phyloP scores from a whole-genome alignment of 2,329 filamentous ascomycete genomes.

The Colletotrichum cereale region DNA sequence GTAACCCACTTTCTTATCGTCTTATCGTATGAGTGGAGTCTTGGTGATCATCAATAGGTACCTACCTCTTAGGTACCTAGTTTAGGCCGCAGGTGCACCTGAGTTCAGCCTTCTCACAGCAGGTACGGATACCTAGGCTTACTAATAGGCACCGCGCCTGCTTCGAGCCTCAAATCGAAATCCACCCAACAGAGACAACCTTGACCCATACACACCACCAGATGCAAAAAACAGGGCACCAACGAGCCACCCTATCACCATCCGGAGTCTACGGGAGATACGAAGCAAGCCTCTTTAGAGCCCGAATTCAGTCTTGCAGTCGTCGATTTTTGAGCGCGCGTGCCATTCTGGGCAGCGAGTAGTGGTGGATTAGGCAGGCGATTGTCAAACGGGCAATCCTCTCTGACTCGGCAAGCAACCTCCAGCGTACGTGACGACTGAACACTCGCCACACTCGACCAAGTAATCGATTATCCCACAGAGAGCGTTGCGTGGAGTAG shows the following conservation, averaged over 20 bases:
- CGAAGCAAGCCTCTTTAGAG: not conserved
- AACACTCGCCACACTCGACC: not conserved
- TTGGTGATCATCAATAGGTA: slow-evolving; percentile 17
- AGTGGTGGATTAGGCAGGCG: slow-evolving; percentile 35
- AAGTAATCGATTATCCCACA: not conserved
- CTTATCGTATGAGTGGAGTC: slow-evolving; percentile 25
- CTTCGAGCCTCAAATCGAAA: slow-evolving; percentile 45
- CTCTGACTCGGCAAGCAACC: slow-evolving; percentile 4
- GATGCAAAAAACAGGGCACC: slow-evolving; percentile 43
- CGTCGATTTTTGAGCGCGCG: slow-evolving; percentile 7
- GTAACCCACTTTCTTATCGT: slow-evolving; percentile 6
- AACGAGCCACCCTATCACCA: slow-evolving; percentile 33
- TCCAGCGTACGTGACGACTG: not conserved
- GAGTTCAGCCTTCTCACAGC: slow-evolving; percentile 28
- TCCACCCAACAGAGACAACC: slow-evolving; percentile 51
- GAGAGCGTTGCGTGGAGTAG: not conserved
- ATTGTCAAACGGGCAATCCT: not conserved
- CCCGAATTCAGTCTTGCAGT: not conserved
- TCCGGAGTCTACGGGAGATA: slow-evolving; percentile 1
- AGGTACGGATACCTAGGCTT: slow-evolving; percentile 32
- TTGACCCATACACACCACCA: slow-evolving; percentile 54
- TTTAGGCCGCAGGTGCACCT: not conserved
- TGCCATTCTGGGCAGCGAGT: slow-evolving; percentile 30
- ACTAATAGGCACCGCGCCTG: slow-evolving; percentile 40
- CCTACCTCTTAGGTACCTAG: not conserved